Evolutionary conservation across 495 filamentous ascomycete genomes (phyloP).

Genomic region (Neurospora cerealis): DNA sequence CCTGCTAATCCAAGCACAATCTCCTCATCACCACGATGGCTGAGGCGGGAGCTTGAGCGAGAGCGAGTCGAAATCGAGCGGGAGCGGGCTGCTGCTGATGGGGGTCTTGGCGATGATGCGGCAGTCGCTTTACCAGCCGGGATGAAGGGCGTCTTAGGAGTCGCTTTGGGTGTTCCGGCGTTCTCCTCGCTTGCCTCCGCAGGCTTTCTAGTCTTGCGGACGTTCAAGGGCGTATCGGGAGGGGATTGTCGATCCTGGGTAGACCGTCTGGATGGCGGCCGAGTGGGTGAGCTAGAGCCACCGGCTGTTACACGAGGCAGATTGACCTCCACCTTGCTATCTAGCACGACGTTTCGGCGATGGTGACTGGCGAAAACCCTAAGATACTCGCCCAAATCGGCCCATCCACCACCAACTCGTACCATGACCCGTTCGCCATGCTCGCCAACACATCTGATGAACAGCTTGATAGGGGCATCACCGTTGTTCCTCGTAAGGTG

Average conservation of each 20-base stretch:
- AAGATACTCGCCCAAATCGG: conserved; percentile 89
- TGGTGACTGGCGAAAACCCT: conserved; percentile 88
- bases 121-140: conserved; percentile 1
- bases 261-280: conserved; percentile 13
- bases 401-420: conserved; percentile 92
- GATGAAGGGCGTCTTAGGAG: background rate
- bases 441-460: conserved; percentile 85
- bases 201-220: conserved; percentile 41
- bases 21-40: conserved; percentile 45
- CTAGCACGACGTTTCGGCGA: conserved; percentile 35
- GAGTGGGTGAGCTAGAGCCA: conserved; percentile 32
- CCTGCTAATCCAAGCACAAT: conserved; percentile 52
- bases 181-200: conserved; percentile 15
- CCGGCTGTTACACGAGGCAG: background rate
- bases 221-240: conserved; percentile 27
- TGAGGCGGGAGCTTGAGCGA: conserved; percentile 33
- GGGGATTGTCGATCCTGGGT: conserved; percentile 24
- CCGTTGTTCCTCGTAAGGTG: conserved; percentile 80
- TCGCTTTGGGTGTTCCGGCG: background rate
- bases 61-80: conserved; percentile 28
- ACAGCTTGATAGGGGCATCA: conserved; percentile 80
- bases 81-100: conserved; percentile 18
- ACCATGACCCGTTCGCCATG: conserved; percentile 93
- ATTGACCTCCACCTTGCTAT: conserved; percentile 48
- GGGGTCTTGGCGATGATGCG: conserved; percentile 8